Conservation (phyloP, 768 basidiomycete genomes). For the Pleurotus djamor region DNA sequence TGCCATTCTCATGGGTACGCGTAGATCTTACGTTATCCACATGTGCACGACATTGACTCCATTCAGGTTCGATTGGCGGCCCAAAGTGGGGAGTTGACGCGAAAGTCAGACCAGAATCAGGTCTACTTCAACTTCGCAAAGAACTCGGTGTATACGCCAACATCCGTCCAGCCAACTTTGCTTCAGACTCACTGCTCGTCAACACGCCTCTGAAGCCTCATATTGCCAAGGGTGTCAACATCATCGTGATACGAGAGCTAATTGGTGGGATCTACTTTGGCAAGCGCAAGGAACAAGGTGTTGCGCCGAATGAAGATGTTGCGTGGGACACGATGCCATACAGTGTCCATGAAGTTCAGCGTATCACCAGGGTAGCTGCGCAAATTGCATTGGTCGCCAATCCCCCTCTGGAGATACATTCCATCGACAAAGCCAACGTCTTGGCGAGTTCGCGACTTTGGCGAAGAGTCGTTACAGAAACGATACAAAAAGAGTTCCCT, state of each 20-base stretch:
- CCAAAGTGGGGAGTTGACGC: constrained; percentile 96
- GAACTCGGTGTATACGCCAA: constrained; percentile 95
- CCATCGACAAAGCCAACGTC: constrained; percentile 98
- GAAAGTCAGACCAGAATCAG: constrained; percentile 90
- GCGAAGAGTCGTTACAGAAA: constrained; percentile 90
- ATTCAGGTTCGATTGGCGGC: constrained; percentile 91
- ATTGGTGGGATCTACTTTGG: constrained; percentile 98
- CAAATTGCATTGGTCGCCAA: constrained; percentile 81
- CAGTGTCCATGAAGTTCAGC: constrained; percentile 85
- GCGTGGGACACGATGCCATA: constrained; percentile 96
- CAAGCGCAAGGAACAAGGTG: constrained; percentile 82
- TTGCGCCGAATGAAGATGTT: constrained; percentile 55
- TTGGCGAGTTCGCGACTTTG: constrained; percentile 93
- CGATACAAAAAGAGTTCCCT: constrained; percentile 83
- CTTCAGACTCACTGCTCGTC: constrained; percentile 83
- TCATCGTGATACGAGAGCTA: constrained; percentile 94
- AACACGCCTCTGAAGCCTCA: constrained; percentile 89
- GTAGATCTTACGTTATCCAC: constrained; percentile 14
- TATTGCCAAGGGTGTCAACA: constrained; percentile 79
- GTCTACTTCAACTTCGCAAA: constrained; percentile 87
- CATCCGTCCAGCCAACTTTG: constrained; percentile 95
- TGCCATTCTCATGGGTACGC: constrained; percentile 91
- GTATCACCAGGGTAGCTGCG: constrained; percentile 95
- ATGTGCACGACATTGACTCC: neutral
- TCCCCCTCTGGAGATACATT: constrained; percentile 88